A percentile compares a stretch with the other conserved stretches of the same genome.
phyloP scores from a whole-genome alignment of 192 early-diverging fungal genomes.

The Umbelopsis isabellina region DNA sequence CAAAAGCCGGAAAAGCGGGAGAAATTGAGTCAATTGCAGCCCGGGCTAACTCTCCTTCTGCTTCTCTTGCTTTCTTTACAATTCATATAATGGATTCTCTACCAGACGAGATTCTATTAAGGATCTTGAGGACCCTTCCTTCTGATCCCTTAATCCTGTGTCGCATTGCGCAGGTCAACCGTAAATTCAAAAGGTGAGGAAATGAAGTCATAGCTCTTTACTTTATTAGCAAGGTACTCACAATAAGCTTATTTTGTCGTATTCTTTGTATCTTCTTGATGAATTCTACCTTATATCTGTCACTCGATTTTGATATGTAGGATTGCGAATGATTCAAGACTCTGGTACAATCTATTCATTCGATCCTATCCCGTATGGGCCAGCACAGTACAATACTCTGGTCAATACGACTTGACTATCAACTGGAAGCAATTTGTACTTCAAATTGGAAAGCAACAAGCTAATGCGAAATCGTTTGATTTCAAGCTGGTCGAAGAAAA shows the following conservation, averaged over 20 bases:
- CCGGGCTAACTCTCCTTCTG: not conserved
- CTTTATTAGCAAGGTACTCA: not conserved
- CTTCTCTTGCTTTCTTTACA: not conserved
- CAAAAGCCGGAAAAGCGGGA: not conserved
- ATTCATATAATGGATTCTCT: conserved; percentile 22
- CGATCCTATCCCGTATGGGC: conserved; percentile 25
- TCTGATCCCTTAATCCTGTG: conserved; percentile 9
- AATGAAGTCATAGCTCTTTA: not conserved
- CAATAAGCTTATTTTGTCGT: not conserved
- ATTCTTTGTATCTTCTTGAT: not conserved
- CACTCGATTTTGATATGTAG: not conserved
- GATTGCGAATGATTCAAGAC: conserved; percentile 27
- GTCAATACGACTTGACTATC: conserved; percentile 2
- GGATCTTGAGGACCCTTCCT: conserved; percentile 12
- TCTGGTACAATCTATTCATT: conserved; percentile 36
- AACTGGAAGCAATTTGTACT: conserved; percentile 39
- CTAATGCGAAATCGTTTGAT: conserved; percentile 9
- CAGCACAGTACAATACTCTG: conserved; percentile 24
- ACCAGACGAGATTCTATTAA: conserved; percentile 26
- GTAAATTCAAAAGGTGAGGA: conserved; percentile 17
- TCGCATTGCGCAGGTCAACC: conserved; percentile 9
- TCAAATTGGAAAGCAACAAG: conserved; percentile 25
- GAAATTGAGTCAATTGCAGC: conserved; percentile 18
- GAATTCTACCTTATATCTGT: not conserved
- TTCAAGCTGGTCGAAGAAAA: conserved; percentile 21